Evolutionary conservation across 2,329 filamentous ascomycete genomes (phyloP), one percentile per base, ranked within the genome.

Genomic region (Diaporthe longicolla): DNA sequence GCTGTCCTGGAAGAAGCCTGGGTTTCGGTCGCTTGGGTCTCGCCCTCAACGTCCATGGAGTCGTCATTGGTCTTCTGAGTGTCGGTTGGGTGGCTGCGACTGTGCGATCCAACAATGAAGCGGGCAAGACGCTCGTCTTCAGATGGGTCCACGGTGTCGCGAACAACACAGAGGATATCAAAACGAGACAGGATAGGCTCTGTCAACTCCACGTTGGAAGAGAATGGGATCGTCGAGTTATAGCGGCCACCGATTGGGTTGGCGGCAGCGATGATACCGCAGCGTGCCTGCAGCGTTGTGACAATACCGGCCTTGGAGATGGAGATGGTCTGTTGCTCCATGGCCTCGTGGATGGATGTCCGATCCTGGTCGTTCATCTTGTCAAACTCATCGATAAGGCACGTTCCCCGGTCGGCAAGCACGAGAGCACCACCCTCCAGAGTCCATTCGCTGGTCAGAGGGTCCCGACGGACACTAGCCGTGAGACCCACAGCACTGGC

Each of bases 331-430:
- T 99, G 97, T 84, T 99, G 97, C 84, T 99, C 97, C 97, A 99
- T 99, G 75, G 97, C 97, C 87, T 99, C 97, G 89, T 99, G 97
- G 78, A 99, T 99, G 10, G 95, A 98, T 0, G 97, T 98, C 77
- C 97, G 92, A 83, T 99, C 97, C 82, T 98, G 95, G 82, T 99
- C 97, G 82, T 98, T 98, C 97, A 99, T 99, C 89, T 99, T 99
- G 89, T 99, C 97, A 79, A 99, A 99, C 84, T 99, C 97, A 80
- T 99, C 97, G 76, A 99, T 99, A 40, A 99, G 88, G 80, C 97
- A 98, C 21, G 95, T 98, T 54, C 97, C 97, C 77, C 94, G 93
- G 82, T 99, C 97, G 21, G 97, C 97, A 72, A 99, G 90, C 79
- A 99, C 97, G 15, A 99, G 88, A 5, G 97, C 97, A 81, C 97